A percentile compares a stretch with the other conserved stretches of the same genome.
Conservation (phyloP, 441 rosid genomes). For the Melianthus villosus region DNA sequence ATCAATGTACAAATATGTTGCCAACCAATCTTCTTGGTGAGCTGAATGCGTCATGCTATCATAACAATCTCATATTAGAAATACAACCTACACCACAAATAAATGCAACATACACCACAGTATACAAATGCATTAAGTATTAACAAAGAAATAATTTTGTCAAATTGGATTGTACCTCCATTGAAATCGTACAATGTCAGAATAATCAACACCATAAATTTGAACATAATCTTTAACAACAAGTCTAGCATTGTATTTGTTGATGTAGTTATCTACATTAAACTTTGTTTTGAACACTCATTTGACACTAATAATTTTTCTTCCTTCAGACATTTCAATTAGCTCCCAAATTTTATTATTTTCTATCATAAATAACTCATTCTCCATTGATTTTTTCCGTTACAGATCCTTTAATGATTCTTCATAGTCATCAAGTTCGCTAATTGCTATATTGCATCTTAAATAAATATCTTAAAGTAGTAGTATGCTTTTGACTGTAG, state of each 20-base stretch:
- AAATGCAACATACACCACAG: no score
- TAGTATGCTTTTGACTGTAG: not conserved
- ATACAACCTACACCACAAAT: no score
- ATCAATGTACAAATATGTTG: no score
- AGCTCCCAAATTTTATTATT: not conserved
- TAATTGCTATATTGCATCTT: not conserved
- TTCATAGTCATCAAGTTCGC: not conserved
- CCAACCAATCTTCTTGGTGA: no score
- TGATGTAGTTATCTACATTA: not conserved
- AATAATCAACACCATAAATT: not conserved
- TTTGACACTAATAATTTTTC: not conserved
- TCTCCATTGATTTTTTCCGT: not conserved
- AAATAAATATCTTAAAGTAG: not conserved
- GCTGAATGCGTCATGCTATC: no score
- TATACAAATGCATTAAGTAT: no score
- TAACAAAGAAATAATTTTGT: no score
- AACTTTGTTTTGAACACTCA: slow-evolving; percentile 1
- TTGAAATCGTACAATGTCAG: no score
- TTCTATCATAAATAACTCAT: not conserved
- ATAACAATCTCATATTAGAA: no score
- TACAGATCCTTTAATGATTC: not conserved
- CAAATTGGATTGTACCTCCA: no score
- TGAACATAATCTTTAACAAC: not conserved
- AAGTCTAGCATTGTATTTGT: not conserved
- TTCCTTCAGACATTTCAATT: not conserved